Conservation (phyloP, 331 rosid genomes). For the Phaseolus coccineus region DNA sequence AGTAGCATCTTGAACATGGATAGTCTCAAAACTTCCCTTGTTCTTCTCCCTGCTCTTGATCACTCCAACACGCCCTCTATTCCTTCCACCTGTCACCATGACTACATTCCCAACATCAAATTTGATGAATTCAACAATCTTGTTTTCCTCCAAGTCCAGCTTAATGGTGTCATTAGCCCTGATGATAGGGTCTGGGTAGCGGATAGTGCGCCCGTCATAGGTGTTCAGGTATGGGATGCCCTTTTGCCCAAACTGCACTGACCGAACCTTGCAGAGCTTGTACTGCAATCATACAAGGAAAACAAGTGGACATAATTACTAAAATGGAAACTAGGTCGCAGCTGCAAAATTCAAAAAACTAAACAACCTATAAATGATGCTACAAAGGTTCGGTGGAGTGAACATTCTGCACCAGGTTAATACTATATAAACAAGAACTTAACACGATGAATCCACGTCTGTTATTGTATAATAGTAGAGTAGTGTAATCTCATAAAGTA, state of each 20-base stretch:
- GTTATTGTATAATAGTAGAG: background rate
- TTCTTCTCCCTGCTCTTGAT: slow-evolving; percentile 68
- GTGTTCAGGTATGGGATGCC: slow-evolving; percentile 66
- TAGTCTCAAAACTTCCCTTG: slow-evolving; percentile 58
- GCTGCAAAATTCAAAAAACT: background rate
- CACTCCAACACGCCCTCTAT: slow-evolving; percentile 68
- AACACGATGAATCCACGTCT: background rate
- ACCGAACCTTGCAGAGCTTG: slow-evolving; percentile 72
- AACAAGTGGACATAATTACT: background rate
- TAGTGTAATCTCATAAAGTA: background rate
- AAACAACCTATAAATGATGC: background rate
- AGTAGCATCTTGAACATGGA: slow-evolving; percentile 52
- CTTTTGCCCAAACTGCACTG: slow-evolving; percentile 70
- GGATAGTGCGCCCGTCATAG: slow-evolving; percentile 63
- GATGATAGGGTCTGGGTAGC: slow-evolving; percentile 45
- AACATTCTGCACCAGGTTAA: background rate
- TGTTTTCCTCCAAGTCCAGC: slow-evolving; percentile 60
- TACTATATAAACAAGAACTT: background rate
- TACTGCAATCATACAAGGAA: slow-evolving; percentile 45
- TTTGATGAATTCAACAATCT: slow-evolving; percentile 61
- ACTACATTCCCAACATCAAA: slow-evolving; percentile 71
- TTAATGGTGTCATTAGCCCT: slow-evolving; percentile 71
- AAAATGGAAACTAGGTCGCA: background rate
- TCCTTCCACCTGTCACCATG: slow-evolving; percentile 58
- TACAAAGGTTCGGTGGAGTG: background rate